Evolutionary conservation across 805 yeast genomes (phyloP), one percentile per base, ranked within the genome.

Genomic region (Jamesozyma jinghongensis): DNA sequence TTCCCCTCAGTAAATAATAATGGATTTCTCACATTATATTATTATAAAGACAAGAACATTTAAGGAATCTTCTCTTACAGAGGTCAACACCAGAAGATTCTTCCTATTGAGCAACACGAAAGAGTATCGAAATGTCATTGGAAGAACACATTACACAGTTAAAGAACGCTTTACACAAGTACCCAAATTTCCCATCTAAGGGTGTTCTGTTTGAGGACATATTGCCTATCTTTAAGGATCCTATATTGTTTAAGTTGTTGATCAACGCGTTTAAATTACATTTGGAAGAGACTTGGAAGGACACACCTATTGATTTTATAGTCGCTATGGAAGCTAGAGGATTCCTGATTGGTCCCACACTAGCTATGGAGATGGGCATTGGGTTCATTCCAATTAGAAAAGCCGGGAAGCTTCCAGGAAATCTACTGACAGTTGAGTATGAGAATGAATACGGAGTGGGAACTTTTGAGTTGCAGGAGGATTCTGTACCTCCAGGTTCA

Each of bases 381-480:
- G 92, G 96, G 5, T 90, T 90, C 55, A 83, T 90, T 38, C 97
- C 98, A n/a, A 81, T 92, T 34, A 84, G 98, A 72, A 92, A 92
- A 69, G 78, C 79, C 42, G 97, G 97, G 42, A 92, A 92, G 67
- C 73, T 92, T 50, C 97, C 98, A 36, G 97, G 98, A 52, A 75
- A 79, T 50, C 67, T 79, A 32, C 73, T 68, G 51, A 64, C 70
- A 36, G 95, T 85, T 37, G 75, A 73, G 42, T 90, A 79, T 69
- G 66, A 71, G 53, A 92, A 92, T 70, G 98, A 92, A 65, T 90
- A 92, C 65, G 97, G 97, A 57, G 68, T 70, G 47, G 97, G 90
- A 65, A 72, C 67, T 40, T 86, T 92, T 58, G 94, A 87, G 62
- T 76, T 90, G 63, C 97, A 92, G 69, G 69, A 71, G 47, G 90